Conservation (phyloP, 352 stramenopile species). For the Globisporangium lucens region DNA sequence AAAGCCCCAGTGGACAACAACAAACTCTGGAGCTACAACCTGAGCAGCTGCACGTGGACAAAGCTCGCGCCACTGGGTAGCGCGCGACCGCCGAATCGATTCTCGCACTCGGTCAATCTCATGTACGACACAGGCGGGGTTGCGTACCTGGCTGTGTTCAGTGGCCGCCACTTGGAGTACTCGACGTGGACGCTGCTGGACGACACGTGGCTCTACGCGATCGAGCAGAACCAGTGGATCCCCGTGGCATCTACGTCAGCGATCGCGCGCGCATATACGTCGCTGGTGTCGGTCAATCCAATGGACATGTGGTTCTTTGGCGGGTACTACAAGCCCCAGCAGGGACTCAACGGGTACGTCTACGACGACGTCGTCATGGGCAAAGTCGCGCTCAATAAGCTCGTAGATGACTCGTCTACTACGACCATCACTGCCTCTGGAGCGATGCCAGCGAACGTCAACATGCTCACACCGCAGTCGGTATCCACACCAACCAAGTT, state of each 20-base stretch:
- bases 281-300: constrained; percentile 40
- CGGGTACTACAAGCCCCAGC: constrained; percentile 57
- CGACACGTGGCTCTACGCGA: constrained; percentile 60
- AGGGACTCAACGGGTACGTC: constrained; percentile 60
- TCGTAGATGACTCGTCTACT: not conserved
- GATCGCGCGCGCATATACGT: constrained; percentile 60
- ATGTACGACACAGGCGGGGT: constrained; percentile 28
- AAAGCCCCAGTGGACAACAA: constrained; percentile 41
- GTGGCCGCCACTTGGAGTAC: constrained; percentile 43
- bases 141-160: constrained; percentile 54
- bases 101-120: constrained; percentile 55
- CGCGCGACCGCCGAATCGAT: constrained; percentile 35
- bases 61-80: constrained; percentile 26
- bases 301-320: constrained; percentile 71
- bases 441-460: constrained; percentile 4
- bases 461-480: constrained; percentile 14
- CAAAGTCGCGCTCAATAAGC: constrained; percentile 26
- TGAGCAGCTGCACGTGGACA: constrained; percentile 38
- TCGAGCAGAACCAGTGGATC: constrained; percentile 41
- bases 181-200: constrained; percentile 49
- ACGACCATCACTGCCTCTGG: not conserved
- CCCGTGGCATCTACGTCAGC: constrained; percentile 17
- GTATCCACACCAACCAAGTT: not conserved
- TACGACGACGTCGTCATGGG: constrained; percentile 60
- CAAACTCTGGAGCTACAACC: constrained; percentile 65